Percentiles rank a stretch among this genome's conserved stretches.
These are phyloP conservation scores for Fusarium staphyleae DNA, from an alignment of 2,329 filamentous ascomycete species.

Conservation along the genomic window DNA sequence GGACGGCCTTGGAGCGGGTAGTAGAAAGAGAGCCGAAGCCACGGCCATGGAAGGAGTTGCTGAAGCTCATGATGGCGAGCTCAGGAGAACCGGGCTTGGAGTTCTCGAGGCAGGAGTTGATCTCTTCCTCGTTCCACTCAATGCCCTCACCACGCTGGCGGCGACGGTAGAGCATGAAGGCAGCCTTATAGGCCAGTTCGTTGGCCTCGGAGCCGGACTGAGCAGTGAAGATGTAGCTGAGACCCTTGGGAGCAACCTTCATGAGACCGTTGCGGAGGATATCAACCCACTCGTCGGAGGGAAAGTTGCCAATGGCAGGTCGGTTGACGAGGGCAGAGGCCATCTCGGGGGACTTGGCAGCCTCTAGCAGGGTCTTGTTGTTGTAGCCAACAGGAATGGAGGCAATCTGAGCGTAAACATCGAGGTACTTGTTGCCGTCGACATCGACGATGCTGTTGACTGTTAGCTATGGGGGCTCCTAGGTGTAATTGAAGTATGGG, in stretches of 20 bases:
- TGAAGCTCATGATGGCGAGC: constrained; percentile 81
- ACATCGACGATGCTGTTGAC: constrained; percentile 52
- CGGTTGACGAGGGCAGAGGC: constrained; percentile 77
- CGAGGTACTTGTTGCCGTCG: constrained; percentile 58
- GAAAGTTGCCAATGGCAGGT: constrained; percentile 82
- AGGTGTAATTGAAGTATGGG: not conserved
- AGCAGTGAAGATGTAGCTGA: constrained; percentile 82
- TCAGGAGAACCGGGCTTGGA: constrained; percentile 74
- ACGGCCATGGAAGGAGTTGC: constrained; percentile 79
- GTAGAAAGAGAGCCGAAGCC: constrained; percentile 80
- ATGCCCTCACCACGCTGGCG: constrained; percentile 72
- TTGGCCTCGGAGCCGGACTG: constrained; percentile 83
- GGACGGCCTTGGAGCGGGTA: constrained; percentile 82
- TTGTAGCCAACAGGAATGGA: constrained; percentile 86
- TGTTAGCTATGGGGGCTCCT: constrained; percentile 6
- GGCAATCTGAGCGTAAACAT: constrained; percentile 79
- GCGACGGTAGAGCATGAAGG: constrained; percentile 82
- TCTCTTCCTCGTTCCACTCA: constrained; percentile 75
- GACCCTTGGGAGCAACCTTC: constrained; percentile 74
- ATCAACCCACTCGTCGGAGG: constrained; percentile 75
- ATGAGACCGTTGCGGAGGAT: constrained; percentile 76
- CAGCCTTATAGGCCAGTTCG: constrained; percentile 85
- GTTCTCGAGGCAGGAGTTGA: constrained; percentile 73
- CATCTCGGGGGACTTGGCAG: constrained; percentile 75
- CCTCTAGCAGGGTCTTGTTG: constrained; percentile 71